Percentiles rank a stretch among this genome's conserved stretches.
Conservation (phyloP, 1,139 yeast genomes). For the Saccharomyces hybrid region DNA sequence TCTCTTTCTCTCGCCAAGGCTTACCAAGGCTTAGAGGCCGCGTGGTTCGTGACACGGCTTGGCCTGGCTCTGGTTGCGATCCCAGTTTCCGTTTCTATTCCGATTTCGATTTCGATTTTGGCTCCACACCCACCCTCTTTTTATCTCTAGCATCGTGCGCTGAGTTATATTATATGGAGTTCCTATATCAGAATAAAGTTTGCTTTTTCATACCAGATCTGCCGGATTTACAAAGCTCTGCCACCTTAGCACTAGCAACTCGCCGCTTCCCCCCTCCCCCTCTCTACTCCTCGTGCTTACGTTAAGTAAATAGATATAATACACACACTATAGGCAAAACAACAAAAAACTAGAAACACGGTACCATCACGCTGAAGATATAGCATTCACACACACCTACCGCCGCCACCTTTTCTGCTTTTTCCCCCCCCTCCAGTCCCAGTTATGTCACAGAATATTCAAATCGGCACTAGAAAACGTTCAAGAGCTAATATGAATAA, state of each 20-base stretch:
- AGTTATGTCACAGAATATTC: not conserved
- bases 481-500: not conserved
- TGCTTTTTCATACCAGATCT: not conserved
- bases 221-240: not conserved
- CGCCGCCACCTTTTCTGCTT: not conserved
- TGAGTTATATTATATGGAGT: not conserved
- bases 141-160: not conserved
- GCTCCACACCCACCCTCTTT: conserved; percentile 1
- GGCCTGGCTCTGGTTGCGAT: not conserved
- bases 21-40: not conserved
- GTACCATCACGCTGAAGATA: not conserved
- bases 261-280: too few relatives aligned
- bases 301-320: not conserved
- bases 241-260: not conserved
- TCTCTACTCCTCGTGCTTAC: not conserved
- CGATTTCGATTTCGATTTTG: not conserved
- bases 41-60: not conserved
- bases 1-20: not conserved
- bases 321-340: not conserved
- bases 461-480: not conserved
- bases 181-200: not conserved
- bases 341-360: not conserved
- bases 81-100: not conserved
- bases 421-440: not conserved
- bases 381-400: not conserved